These are phyloP conservation scores for Myxozyma neotropica DNA, from an alignment of 805 yeast species.

Conservation along the genomic window DNA sequence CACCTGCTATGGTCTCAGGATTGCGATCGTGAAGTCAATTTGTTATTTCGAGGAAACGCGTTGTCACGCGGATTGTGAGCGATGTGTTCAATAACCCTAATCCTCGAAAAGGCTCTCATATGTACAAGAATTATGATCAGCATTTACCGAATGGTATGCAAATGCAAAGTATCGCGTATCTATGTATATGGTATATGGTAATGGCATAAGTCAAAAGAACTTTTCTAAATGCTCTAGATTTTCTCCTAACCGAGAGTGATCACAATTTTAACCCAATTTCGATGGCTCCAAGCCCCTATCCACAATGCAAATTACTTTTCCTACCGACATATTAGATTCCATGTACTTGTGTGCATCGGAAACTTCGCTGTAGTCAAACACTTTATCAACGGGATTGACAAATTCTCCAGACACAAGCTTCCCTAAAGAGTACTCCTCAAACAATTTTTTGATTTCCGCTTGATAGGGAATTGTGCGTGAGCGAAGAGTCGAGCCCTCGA, in stretches of 20 bases:
- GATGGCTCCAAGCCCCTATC: conserved; percentile 2
- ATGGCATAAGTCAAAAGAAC: no score
- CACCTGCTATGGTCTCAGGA: no score
- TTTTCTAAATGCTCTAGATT: no score
- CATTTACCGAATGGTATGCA: no score
- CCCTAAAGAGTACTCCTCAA: conserved; percentile 39
- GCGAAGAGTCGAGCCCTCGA: conserved; percentile 42
- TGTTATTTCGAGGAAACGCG: neutral
- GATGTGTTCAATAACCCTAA: no score
- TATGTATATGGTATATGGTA: no score
- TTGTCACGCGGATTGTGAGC: conserved; percentile 1
- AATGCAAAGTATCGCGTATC: no score
- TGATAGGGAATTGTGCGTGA: conserved; percentile 37
- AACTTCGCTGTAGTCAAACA: conserved; percentile 35
- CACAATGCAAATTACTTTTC: conserved; percentile 38
- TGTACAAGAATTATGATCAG: no score
- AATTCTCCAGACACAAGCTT: conserved; percentile 37
- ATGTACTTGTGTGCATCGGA: conserved; percentile 39
- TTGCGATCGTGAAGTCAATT: neutral
- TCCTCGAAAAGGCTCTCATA: no score
- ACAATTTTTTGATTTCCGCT: conserved; percentile 33
- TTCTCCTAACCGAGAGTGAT: neutral
- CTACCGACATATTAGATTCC: conserved; percentile 39
- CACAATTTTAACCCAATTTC: neutral
- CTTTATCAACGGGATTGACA: conserved; percentile 34